A percentile compares a stretch with the other conserved stretches of the same genome.
Conservation (phyloP, 2,329 filamentous ascomycete genomes). For the Septoria linicola region DNA sequence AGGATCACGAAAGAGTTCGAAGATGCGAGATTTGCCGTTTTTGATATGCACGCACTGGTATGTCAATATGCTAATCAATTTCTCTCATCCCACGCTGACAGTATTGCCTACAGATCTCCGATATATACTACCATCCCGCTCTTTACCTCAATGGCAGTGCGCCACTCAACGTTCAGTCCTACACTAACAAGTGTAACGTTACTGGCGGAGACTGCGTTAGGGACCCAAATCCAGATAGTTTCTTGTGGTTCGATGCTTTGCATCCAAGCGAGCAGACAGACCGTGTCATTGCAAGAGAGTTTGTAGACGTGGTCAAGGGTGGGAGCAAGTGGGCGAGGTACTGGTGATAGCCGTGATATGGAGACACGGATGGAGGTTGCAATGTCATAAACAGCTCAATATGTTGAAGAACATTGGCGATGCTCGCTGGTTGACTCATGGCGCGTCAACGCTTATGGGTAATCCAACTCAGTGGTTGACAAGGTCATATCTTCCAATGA, state of each 20-base stretch:
- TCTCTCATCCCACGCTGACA: too few species aligned
- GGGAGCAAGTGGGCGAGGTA: slow-evolving; percentile 49
- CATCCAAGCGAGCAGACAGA: slow-evolving; percentile 68
- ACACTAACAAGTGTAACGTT: slow-evolving; percentile 55
- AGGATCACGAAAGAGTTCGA: slow-evolving; percentile 46
- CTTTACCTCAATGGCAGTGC: slow-evolving; percentile 62
- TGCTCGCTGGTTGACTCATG: too few species aligned
- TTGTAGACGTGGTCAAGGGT: slow-evolving; percentile 56
- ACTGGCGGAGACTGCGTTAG: slow-evolving; percentile 44
- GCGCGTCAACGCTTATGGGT: too few species aligned
- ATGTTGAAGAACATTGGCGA: too few species aligned
- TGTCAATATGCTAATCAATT: slow-evolving; percentile 26
- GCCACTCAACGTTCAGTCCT: slow-evolving; percentile 62
- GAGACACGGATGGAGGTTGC: too few species aligned
- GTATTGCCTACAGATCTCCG: slow-evolving; percentile 55
- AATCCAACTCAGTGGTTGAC: too few species aligned
- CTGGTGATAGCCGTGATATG: too few species aligned
- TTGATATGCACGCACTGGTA: slow-evolving; percentile 64
- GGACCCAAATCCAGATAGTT: slow-evolving; percentile 55
- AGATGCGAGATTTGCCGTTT: slow-evolving; percentile 62
- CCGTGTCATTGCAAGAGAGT: slow-evolving; percentile 57
- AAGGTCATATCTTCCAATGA: too few species aligned
- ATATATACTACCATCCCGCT: slow-evolving; percentile 62
- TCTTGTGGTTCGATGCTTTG: slow-evolving; percentile 71
- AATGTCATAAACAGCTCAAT: too few species aligned